Evolutionary conservation across 306 rosid genomes (phyloP).

Genomic region (Prunus dulcis): DNA sequence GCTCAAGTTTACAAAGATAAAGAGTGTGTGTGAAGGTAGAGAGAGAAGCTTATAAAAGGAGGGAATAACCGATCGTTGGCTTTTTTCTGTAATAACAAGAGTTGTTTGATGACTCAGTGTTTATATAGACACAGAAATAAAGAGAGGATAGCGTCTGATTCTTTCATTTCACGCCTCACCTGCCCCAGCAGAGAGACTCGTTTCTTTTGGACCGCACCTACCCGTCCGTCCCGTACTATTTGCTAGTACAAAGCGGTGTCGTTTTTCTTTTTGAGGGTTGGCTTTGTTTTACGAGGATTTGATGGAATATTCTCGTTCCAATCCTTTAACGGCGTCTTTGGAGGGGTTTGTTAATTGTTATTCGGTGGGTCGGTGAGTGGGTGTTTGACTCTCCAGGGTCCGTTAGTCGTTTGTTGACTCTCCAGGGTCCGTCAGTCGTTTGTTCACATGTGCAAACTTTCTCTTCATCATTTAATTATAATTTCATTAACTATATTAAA

Average conservation of each 20-base stretch:
- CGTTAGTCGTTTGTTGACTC: too few relatives aligned
- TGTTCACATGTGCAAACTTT: too few relatives aligned
- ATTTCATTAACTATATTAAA: too few relatives aligned
- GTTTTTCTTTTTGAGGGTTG: neutral
- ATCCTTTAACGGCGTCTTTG: neutral
- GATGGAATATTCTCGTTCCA: neutral
- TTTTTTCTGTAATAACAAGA: neutral
- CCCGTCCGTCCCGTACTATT: constrained; percentile 16
- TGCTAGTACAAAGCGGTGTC: neutral
- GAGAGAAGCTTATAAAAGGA: neutral
- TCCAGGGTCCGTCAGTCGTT: too few relatives aligned
- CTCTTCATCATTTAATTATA: too few relatives aligned
- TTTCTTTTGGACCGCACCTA: neutral
- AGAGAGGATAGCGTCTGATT: neutral
- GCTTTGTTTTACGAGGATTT: neutral
- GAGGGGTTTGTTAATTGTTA: neutral
- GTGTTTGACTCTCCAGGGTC: too few relatives aligned
- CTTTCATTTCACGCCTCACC: neutral
- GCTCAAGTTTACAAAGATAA: neutral
- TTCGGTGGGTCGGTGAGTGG: neutral
- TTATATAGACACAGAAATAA: neutral
- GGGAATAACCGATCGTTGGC: neutral
- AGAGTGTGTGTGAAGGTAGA: neutral
- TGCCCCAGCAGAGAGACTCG: neutral
- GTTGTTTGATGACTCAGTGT: neutral